Percentiles rank a stretch among this genome's conserved stretches.
Evolutionary conservation across 805 yeast species (phyloP).

Genomic region (Kodamaea kaohsiungensis): DNA sequence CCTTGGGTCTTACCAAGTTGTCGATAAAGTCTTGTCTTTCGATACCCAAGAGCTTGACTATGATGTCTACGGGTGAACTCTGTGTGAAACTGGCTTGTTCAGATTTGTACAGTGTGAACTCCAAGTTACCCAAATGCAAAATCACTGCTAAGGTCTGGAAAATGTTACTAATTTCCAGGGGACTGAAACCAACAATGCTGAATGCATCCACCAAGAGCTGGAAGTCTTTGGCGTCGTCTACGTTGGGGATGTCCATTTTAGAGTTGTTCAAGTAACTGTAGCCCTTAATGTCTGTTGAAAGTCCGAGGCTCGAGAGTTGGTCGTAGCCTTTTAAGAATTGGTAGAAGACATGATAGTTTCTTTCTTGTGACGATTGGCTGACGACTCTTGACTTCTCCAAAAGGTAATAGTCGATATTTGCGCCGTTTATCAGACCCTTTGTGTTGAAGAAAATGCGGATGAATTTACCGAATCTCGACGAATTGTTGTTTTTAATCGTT

Average conservation of each 20-base stretch:
- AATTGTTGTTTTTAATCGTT: conserved; percentile 89
- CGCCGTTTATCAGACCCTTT: conserved; percentile 73
- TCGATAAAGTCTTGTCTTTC: conserved; percentile 49
- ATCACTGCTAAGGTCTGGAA: conserved; percentile 72
- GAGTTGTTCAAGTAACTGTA: conserved; percentile 63
- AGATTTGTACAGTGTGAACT: conserved; percentile 61
- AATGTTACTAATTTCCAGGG: conserved; percentile 55
- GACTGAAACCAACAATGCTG: conserved; percentile 67
- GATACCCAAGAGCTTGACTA: conserved; percentile 69
- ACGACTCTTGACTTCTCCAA: conserved; percentile 93
- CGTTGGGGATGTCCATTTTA: conserved; percentile 60
- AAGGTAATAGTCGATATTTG: conserved; percentile 91
- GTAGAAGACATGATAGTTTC: conserved; percentile 93
- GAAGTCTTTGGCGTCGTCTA: conserved; percentile 76
- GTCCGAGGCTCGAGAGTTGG: conserved; percentile 46
- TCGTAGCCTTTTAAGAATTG: conserved; percentile 75
- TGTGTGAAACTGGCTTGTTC: conserved; percentile 75
- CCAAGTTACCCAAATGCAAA: conserved; percentile 83
- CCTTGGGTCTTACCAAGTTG: conserved; percentile 73
- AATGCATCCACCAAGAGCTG: conserved; percentile 64
- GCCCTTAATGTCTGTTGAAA: conserved; percentile 36
- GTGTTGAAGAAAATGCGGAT: conserved; percentile 77
- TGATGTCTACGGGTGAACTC: conserved; percentile 47
- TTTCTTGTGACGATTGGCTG: conserved; percentile 68
- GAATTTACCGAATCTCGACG: conserved; percentile 96